Base-by-base conservation (phyloP, 176 grass and related monocot genomes). In the Carex littledalei region DNA sequence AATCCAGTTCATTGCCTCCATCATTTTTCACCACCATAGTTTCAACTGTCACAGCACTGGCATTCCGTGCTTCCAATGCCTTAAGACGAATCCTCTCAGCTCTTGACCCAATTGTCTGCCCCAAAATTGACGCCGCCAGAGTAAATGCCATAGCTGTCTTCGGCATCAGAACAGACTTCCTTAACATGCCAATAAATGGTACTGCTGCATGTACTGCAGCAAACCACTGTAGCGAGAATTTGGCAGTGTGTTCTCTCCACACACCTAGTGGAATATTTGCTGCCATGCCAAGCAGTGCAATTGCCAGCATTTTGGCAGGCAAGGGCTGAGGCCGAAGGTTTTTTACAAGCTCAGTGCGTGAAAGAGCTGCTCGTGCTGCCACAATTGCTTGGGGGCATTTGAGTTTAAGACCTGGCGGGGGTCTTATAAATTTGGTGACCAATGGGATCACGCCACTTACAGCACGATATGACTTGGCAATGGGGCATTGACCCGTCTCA, bases 201-300 rank as follows among this genome's bases (percentile, higher is more conserved):
- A 99, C 93, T 9, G 93, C 96, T 0, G 91, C 93, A 37, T 99
- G 96, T 26, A 99, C 80, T 11, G 91, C 96, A 66, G 90, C 91
- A 63, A 99, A 95, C 96, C 96, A 95, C 43, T 99, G 91, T 1
- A 92, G 87, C 2, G 96, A 99, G 57, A 99, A 99, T 82, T 99
- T 99, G 84, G 91, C 83, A 4, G 91, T 94, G 85, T 99, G 96
- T 84, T 93, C 96, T 45, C 96, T 84, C 96, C 96, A 99, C 37
- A 99, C 85, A 17, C 96, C 96, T 47, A 99, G 91, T 76, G 96
- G 96, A 41, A 99, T 86, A 61, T 99, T 99, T 24, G 84, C 93
- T 49, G 96, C 93, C 93, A 99, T 95, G 26, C 93, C 93, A 0
- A 95, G 91, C 43, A 99, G 65, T 31, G 90, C 91, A 56, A 99